Evolutionary conservation across 2,329 filamentous ascomycete genomes (phyloP).

Genomic region (Cytospora paraplurivora): DNA sequence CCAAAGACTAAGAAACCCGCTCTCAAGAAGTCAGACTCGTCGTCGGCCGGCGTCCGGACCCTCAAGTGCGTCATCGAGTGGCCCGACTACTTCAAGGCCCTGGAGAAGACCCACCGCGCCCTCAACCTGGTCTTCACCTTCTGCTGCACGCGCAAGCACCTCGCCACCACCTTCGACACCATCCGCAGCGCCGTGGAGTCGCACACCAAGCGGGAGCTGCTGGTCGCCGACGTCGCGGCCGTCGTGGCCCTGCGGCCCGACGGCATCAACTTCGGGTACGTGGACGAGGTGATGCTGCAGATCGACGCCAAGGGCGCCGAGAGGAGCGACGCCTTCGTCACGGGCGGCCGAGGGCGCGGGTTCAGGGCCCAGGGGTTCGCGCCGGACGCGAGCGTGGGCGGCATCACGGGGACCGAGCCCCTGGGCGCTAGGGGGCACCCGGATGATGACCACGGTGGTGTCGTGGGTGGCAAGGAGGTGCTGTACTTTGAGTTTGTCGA

Average conservation of each 20-base stretch:
- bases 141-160: constrained; percentile 87
- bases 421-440: constrained; percentile 37
- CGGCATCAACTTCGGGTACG: constrained; percentile 80
- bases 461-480: constrained; percentile 61
- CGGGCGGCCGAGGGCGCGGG: constrained; percentile 51
- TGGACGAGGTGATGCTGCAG: constrained; percentile 81
- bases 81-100: constrained; percentile 72
- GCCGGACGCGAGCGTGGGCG: constrained; percentile 59
- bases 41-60: too few relatives aligned
- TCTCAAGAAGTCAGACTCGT: constrained; percentile 24
- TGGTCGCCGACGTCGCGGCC: constrained; percentile 77
- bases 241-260: constrained; percentile 77
- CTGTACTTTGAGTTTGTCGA: constrained; percentile 92
- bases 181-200: constrained; percentile 82
- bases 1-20: constrained; percentile 28
- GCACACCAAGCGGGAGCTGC: constrained; percentile 72
- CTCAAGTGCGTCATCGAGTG: constrained; percentile 56
- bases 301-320: constrained; percentile 73
- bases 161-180: constrained; percentile 88
- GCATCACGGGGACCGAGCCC: constrained; percentile 52
- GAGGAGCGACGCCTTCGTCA: constrained; percentile 65
- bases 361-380: constrained; percentile 52
- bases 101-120: constrained; percentile 78
- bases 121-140: constrained; percentile 95
- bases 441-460: constrained; percentile 34